phyloP scores from a whole-genome alignment of 352 stramenopile species.

The Blastocystis hominis region DNA sequence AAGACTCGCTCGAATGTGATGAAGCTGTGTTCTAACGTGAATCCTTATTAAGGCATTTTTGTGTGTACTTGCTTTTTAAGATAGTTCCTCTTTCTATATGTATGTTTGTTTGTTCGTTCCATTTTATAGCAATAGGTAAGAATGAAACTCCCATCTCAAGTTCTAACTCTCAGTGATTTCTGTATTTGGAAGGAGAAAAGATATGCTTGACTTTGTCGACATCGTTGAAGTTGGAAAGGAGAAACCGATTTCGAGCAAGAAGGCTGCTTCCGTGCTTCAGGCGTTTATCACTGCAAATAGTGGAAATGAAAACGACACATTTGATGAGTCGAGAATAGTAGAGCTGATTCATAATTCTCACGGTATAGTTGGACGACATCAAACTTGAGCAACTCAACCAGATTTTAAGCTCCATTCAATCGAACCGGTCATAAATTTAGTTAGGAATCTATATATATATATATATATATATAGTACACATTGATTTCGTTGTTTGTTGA shows the following conservation, averaged over 20 bases:
- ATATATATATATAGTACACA: neutral
- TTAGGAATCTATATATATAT: neutral
- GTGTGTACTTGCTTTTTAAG: neutral
- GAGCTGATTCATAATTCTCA: neutral
- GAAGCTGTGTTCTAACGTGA: neutral
- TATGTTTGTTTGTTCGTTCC: neutral
- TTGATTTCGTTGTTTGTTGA: neutral
- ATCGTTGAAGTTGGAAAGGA: slow-evolving; percentile 38
- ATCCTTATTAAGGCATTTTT: neutral
- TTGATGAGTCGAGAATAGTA: slow-evolving; percentile 31
- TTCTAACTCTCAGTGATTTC: neutral
- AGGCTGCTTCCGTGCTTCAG: neutral
- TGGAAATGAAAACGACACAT: slow-evolving; percentile 51
- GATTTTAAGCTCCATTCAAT: neutral
- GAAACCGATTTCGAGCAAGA: slow-evolving; percentile 8
- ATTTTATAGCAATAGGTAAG: neutral
- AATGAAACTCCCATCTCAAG: neutral
- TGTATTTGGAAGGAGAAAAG: neutral
- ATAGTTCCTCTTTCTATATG: neutral
- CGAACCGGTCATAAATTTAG: neutral
- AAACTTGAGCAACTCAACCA: slow-evolving; percentile 34
- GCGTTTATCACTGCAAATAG: slow-evolving; percentile 33
- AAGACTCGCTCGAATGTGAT: neutral
- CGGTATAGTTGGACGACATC: slow-evolving; percentile 31
- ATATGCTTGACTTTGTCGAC: slow-evolving; percentile 21